These are phyloP conservation scores for Apiospora phragmitis DNA, from an alignment of 2,329 filamentous ascomycete genomes.

Conservation along the genomic window DNA sequence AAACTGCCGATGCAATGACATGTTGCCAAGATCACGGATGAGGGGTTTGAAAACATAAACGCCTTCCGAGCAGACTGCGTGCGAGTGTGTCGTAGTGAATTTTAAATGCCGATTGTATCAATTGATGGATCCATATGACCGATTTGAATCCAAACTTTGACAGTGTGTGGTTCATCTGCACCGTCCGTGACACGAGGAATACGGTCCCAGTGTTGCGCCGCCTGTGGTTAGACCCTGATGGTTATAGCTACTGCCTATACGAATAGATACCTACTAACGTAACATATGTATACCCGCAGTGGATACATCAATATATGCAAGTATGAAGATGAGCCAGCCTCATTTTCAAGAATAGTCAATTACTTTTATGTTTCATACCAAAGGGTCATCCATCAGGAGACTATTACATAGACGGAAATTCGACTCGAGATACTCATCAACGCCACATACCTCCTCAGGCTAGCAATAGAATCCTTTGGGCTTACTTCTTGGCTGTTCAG, in stretches of 20 bases:
- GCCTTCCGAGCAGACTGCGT: not conserved
- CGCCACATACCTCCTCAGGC: not conserved
- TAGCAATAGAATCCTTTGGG: not conserved
- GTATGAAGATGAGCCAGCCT: not conserved
- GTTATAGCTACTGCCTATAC: not conserved
- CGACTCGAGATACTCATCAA: not conserved
- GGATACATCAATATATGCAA: not conserved
- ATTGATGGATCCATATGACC: slow-evolving; percentile 4
- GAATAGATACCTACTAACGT: not conserved
- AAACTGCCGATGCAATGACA: not conserved
- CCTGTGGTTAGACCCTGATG: not conserved
- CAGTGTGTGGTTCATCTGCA: not conserved
- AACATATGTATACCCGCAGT: not conserved
- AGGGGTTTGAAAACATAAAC: not conserved
- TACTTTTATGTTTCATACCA: not conserved
- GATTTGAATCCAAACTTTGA: not conserved
- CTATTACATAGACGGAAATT: slow-evolving; percentile 1
- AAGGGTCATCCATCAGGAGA: not conserved
- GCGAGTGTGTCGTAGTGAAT: no score
- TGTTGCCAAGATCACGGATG: not conserved
- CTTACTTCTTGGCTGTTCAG: not conserved
- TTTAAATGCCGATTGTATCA: not conserved
- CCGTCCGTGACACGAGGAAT: not conserved
- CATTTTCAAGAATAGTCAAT: not conserved
- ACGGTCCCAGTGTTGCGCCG: not conserved